These are phyloP conservation scores for Lactuca saligna DNA, from an alignment of 129 eudicot species.

Conservation along the genomic window DNA sequence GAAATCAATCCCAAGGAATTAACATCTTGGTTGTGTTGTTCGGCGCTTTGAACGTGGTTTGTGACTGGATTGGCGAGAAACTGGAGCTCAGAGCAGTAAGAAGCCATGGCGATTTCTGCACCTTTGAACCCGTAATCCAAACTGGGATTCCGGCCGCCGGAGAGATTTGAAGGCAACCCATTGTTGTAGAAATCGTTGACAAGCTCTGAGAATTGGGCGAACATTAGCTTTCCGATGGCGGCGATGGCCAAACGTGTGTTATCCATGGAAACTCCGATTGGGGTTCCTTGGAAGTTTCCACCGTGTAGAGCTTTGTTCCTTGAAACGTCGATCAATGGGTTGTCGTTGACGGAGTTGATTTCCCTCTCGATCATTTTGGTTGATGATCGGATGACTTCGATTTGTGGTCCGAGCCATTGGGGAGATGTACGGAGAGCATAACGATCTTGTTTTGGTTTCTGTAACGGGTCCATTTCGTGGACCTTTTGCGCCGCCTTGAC, in stretches of 20 bases:
- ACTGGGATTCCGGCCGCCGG: constrained; percentile 60
- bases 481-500: constrained; percentile 48
- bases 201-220: constrained; percentile 59
- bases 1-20: constrained; percentile 56
- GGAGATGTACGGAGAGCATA: constrained; percentile 63
- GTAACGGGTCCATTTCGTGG: constrained; percentile 53
- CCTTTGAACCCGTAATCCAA: constrained; percentile 67
- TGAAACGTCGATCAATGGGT: constrained; percentile 59
- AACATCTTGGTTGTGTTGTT: constrained; percentile 64
- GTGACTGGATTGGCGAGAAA: constrained; percentile 58
- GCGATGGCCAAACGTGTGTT: constrained; percentile 53
- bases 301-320: constrained; percentile 57
- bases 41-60: constrained; percentile 64
- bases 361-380: constrained; percentile 56
- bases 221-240: constrained; percentile 52
- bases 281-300: constrained; percentile 67
- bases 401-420: constrained; percentile 62
- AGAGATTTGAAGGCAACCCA: constrained; percentile 51
- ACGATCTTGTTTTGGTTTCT: constrained; percentile 55
- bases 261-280: constrained; percentile 65
- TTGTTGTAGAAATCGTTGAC: constrained; percentile 56
- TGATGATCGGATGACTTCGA: constrained; percentile 47
- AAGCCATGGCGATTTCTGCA: constrained; percentile 64
- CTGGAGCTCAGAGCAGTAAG: constrained; percentile 56
- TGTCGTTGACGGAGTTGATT: constrained; percentile 54